Evolutionary conservation across 106 monocot genomes (phyloP), one percentile per base, ranked within the genome.

Genomic region (Vanilla planifolia): DNA sequence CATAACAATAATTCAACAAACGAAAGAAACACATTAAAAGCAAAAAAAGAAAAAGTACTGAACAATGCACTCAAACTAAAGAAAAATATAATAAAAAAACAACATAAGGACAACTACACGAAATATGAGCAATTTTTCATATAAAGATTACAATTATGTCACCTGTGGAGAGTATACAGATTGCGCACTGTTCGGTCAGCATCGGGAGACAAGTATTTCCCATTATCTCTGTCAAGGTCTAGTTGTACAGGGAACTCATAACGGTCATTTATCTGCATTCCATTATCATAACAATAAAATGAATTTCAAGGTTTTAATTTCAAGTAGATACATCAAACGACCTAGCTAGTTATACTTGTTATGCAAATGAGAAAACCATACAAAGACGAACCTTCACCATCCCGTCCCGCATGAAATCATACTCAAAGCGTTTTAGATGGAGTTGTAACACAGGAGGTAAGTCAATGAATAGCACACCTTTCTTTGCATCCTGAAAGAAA

Each of bases 361-460:
- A 24, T 26, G n/a, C 17, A 60, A 3, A 39, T 3, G 16, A 16
- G 34, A 3, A 43, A 43, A 61, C 16, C 25, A 36, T 22, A 20
- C 20, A 28, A 57, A 35, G 20, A 76, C 89, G 27, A 45, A 92
- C 86, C 92, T 92, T 92, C 11, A 92, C 83, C 92, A 92, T 92
- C 4, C 71, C 73, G 71, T 92, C 92, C 53, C 86, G 77, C 86
- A 86, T 80, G 70, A 86, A 86, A 77, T 92, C 92, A 71, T 92
- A 92, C 67, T 92, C 92, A 80, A 92, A 92, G 3, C 92, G 92
- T 70, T 92, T 92, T 22, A 92, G 70, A 35, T 86, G 92, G 59
- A 92, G 86, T 75, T 86, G 92, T 75, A 92, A 65, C 46, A 92
- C 92, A 62, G 86, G 92, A 29, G 92, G 92, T 30, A 92, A 86